Percentiles rank a stretch among this genome's conserved stretches.
Conservation (phyloP, 2,329 filamentous ascomycete genomes). For the Byssothecium circinans region DNA sequence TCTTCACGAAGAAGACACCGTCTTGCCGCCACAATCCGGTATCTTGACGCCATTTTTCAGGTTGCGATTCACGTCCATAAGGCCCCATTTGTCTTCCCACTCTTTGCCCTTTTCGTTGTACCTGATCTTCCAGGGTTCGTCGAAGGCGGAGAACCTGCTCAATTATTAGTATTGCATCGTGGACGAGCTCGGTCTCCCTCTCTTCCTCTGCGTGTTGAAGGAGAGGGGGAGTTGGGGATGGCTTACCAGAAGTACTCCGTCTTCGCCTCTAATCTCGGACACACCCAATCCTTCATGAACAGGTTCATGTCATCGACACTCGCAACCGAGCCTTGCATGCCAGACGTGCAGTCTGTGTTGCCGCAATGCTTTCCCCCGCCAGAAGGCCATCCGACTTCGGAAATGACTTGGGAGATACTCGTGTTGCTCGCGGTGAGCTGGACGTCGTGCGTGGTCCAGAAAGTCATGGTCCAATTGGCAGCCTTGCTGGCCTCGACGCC, state of each 20-base stretch:
- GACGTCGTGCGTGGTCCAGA: slow-evolving; percentile 75
- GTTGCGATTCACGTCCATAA: slow-evolving; percentile 82
- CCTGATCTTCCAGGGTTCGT: slow-evolving; percentile 88
- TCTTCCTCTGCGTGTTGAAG: too few relatives aligned
- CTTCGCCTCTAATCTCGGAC: slow-evolving; percentile 73
- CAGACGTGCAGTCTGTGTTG: slow-evolving; percentile 56
- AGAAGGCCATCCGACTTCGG: slow-evolving; percentile 90
- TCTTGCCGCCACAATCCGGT: slow-evolving; percentile 81
- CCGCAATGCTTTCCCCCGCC: slow-evolving; percentile 80
- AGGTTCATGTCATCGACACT: slow-evolving; percentile 78
- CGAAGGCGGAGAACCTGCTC: slow-evolving; percentile 82
- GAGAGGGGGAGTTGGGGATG: not conserved
- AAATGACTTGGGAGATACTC: slow-evolving; percentile 70
- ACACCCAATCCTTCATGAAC: slow-evolving; percentile 88
- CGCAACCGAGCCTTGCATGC: slow-evolving; percentile 69
- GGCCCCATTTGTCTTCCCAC: slow-evolving; percentile 96
- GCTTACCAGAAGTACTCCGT: slow-evolving; percentile 90
- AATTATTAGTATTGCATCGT: slow-evolving; percentile 10
- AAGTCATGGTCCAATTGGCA: slow-evolving; percentile 77
- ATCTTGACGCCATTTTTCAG: slow-evolving; percentile 83
- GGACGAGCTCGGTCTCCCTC: not conserved
- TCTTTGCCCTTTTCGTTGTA: slow-evolving; percentile 68
- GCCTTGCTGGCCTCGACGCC: slow-evolving; percentile 70
- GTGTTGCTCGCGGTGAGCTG: slow-evolving; percentile 58
- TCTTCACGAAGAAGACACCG: slow-evolving; percentile 48